Evolutionary conservation across 306 rosid genomes (phyloP), one percentile per base, ranked within the genome.

Genomic region (Pterocarpus santalinus): DNA sequence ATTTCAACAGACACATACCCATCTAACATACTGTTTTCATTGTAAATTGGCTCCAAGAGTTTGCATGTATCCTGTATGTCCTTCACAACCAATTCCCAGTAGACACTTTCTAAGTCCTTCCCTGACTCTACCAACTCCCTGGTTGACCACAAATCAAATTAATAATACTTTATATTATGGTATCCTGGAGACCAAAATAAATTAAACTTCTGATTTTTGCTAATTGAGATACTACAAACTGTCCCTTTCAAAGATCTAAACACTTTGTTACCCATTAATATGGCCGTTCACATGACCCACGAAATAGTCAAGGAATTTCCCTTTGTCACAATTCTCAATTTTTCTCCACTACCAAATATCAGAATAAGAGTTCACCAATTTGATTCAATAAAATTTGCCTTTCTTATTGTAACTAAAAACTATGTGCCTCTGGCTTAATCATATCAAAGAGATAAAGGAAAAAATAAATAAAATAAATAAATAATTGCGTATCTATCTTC

Each of bases 61-160:
- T 93, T 90, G 92, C 90, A 93, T 6, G 97, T 93, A 83, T 95
- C 97, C 55, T 91, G 87, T 66, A 95, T 93, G 90, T 91, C 99
- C 92, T 93, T 93, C 87, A 91, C 96, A 76, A 95, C 98, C 72
- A 91, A 89, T 75, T 95, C 98, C 99, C 98, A 91, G 57, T 90
- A 93, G 64, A 85, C 94, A 90, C 44, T 82, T 87, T 95, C 98
- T 53, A 85, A 82, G 87, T 86, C 94, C 69, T 90, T 95, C 73
- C 99, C 98, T 34, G 87, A 81, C 39, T 85, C 86, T 43, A 90
- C 80, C 39, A 95, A 85, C 62, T 90, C 88, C 85, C 99, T 93
- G 88, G 14, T 81, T 78, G 70, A 64, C 72, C 76, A 44, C 12
- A 51, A 34, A 81, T 72, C 81, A 80, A 77, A 72, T 76, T 12